phyloP scores from a whole-genome alignment of 148 eudicot species.

The Nepenthes mirabilis region DNA sequence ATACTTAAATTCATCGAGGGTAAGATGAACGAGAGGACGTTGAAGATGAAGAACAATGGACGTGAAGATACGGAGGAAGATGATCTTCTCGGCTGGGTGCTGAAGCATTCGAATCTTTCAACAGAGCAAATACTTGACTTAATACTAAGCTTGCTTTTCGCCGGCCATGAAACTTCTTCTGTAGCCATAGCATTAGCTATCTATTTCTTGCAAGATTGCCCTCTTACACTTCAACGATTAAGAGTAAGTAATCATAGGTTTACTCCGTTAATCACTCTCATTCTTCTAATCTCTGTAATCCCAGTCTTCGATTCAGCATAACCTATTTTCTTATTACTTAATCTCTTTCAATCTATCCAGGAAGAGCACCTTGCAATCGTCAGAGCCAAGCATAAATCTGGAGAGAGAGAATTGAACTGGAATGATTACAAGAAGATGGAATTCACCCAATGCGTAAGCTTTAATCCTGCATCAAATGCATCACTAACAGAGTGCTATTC shows the following conservation, averaged over 20 bases:
- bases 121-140: conserved; percentile 94
- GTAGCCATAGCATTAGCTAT: conserved; percentile 86
- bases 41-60: conserved; percentile 17
- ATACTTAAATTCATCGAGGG: conserved; percentile 70
- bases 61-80: conserved; percentile 36
- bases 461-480: neutral
- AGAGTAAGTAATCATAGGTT: conserved; percentile 26
- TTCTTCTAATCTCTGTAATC: neutral
- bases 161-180: conserved; percentile 96
- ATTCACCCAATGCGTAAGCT: conserved; percentile 90
- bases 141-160: conserved; percentile 78
- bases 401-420: conserved; percentile 64
- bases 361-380: conserved; percentile 69
- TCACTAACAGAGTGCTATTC: neutral
- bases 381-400: conserved; percentile 39
- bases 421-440: conserved; percentile 97
- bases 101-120: conserved; percentile 66
- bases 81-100: conserved; percentile 91
- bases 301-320: neutral
- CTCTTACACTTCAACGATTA: conserved; percentile 57
- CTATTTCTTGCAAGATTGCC: conserved; percentile 68
- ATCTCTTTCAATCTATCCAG: conserved; percentile 15
- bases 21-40: conserved; percentile 59
- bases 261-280: too few species aligned
- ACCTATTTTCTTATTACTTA: neutral